phyloP scores from a whole-genome alignment of 75 land plant genomes.

The Pinus taeda region DNA sequence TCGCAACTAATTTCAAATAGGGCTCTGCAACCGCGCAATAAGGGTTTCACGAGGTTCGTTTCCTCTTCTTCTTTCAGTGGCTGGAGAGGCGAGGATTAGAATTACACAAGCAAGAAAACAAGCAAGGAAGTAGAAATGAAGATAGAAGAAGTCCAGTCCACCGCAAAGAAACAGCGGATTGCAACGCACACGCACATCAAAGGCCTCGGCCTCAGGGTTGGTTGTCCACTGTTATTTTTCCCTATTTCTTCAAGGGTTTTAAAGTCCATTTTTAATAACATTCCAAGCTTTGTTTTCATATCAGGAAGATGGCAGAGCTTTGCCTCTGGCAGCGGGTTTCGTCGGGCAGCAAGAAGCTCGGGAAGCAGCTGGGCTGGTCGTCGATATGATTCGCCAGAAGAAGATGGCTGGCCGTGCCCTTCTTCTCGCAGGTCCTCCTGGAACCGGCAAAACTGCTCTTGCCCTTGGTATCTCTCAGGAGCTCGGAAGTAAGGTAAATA shows the following conservation, averaged over 20 bases:
- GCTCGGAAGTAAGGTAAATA: constrained; percentile 89
- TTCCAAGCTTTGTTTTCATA: neutral
- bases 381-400: constrained; percentile 96
- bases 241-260: neutral
- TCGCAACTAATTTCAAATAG: too few species aligned
- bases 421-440: constrained; percentile 91
- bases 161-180: constrained; percentile 90
- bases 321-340: constrained; percentile 88
- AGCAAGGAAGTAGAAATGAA: constrained; percentile 35
- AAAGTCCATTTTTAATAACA: neutral
- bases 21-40: too few species aligned
- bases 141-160: constrained; percentile 98
- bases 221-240: neutral
- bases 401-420: constrained; percentile 99
- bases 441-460: constrained; percentile 95
- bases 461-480: constrained; percentile 96
- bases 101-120: too few species aligned
- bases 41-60: too few species aligned
- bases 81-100: too few species aligned
- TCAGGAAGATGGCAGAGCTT: constrained; percentile 73
- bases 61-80: too few species aligned
- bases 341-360: constrained; percentile 88
- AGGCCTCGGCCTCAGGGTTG: constrained; percentile 93
- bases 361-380: constrained; percentile 92
- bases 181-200: constrained; percentile 97